These are phyloP conservation scores for Phytophthora ramorum DNA, from an alignment of 352 stramenopile species.

Conservation along the genomic window DNA sequence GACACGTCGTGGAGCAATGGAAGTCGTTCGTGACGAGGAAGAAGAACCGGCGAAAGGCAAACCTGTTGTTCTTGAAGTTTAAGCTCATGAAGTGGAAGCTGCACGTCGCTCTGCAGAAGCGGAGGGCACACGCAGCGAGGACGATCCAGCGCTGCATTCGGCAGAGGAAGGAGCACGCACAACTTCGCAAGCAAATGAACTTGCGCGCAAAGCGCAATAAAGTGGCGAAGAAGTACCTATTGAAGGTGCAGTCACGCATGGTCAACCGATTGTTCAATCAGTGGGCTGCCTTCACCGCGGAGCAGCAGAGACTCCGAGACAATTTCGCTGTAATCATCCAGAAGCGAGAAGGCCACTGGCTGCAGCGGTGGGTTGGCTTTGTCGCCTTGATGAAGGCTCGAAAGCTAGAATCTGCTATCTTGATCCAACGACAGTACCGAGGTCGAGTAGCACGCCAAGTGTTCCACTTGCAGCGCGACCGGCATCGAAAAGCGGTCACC, in stretches of 20 bases:
- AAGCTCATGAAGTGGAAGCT: constrained; percentile 67
- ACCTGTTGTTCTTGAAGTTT: constrained; percentile 69
- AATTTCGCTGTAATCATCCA: constrained; percentile 58
- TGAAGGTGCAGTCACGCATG: constrained; percentile 59
- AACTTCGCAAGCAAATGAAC: constrained; percentile 49
- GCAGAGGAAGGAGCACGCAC: constrained; percentile 18
- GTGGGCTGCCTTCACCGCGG: constrained; percentile 46
- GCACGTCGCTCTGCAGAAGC: constrained; percentile 41
- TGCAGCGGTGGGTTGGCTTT: constrained; percentile 56
- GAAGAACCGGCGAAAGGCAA: constrained; percentile 54
- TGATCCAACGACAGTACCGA: constrained; percentile 74
- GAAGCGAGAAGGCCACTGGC: constrained; percentile 51
- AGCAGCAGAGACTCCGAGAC: constrained; percentile 51
- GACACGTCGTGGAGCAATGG: constrained; percentile 46
- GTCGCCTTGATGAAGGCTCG: constrained; percentile 31
- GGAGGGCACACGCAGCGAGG: constrained; percentile 28
- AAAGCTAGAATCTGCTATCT: constrained; percentile 35
- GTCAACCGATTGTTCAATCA: constrained; percentile 61
- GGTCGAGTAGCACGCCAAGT: constrained; percentile 61
- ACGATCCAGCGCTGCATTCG: constrained; percentile 49
- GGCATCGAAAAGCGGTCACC: constrained; percentile 28
- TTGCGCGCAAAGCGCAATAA: constrained; percentile 56
- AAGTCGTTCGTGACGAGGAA: constrained; percentile 33
- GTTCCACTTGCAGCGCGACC: constrained; percentile 41
- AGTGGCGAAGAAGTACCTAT: constrained; percentile 60